A percentile compares a stretch with the other conserved stretches of the same genome.
These are phyloP conservation scores for Tulasnella sp. DNA, from an alignment of 768 basidiomycete genomes.

Conservation along the genomic window DNA sequence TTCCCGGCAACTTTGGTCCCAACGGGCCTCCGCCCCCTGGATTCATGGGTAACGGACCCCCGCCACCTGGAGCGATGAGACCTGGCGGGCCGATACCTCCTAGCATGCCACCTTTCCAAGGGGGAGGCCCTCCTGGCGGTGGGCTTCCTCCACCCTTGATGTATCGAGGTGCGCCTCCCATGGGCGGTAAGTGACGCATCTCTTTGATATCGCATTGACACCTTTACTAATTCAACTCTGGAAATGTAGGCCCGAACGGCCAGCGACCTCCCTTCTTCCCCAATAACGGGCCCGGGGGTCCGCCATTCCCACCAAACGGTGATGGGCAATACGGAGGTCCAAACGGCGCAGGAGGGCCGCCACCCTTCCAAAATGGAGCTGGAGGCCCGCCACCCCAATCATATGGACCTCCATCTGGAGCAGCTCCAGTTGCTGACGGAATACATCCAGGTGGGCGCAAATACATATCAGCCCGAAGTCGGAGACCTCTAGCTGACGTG, in stretches of 20 bases:
- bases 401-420: constrained; percentile 26
- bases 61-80: constrained; percentile 14
- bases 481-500: background rate
- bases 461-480: background rate
- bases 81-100: constrained; percentile 35
- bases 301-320: constrained; percentile 24
- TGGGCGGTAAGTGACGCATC: constrained; percentile 26
- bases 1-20: constrained; percentile 19
- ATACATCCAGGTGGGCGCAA: constrained; percentile 57
- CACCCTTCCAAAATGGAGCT: constrained; percentile 30
- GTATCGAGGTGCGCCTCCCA: constrained; percentile 26
- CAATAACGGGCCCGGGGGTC: constrained; percentile 25
- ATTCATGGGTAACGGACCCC: constrained; percentile 21
- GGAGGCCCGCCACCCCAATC: constrained; percentile 17
- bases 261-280: no score
- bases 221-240: constrained; percentile 45
- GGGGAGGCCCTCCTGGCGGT: constrained; percentile 35
- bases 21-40: constrained; percentile 29
- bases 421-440: constrained; percentile 39
- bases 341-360: constrained; percentile 33
- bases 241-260: no score
- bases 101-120: constrained; percentile 66
- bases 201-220: constrained; percentile 10
- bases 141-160: constrained; percentile 34
- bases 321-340: constrained; percentile 25